Conservation (phyloP, 164 flowering plant species). For the Chimonanthus salicifolius region DNA sequence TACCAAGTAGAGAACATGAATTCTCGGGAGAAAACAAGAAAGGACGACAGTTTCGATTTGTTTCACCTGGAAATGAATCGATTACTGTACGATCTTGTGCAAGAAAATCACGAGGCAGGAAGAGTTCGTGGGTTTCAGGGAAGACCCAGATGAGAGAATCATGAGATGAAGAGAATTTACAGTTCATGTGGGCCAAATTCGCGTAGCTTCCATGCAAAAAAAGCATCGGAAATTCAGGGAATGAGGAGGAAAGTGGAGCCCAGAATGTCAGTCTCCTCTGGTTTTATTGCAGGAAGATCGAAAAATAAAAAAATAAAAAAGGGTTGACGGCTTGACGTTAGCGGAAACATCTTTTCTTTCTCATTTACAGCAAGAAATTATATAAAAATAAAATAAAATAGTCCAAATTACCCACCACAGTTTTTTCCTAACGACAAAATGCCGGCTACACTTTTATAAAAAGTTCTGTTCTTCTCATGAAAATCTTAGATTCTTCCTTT, state of each 20-base stretch:
- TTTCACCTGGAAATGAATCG: constrained; percentile 1
- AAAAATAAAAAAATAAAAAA: neutral
- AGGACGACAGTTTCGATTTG: neutral
- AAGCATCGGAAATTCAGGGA: neutral
- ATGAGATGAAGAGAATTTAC: neutral
- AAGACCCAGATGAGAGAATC: constrained; percentile 6
- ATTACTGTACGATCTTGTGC: neutral
- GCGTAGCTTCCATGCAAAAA: neutral
- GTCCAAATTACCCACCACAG: neutral
- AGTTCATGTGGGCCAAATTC: neutral
- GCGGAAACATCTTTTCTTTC: neutral
- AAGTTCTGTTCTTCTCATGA: no score
- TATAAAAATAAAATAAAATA: no score
- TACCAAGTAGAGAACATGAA: neutral
- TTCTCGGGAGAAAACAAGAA: neutral
- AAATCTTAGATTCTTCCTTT: no score
- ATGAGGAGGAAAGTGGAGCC: neutral
- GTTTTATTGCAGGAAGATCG: neutral
- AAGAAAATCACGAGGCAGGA: neutral
- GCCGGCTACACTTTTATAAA: no score
- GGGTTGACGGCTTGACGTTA: constrained; percentile 3
- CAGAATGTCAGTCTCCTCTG: neutral
- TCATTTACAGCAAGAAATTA: no score
- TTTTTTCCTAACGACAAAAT: no score
- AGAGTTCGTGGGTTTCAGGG: constrained; percentile 1